Conservation (phyloP, 495 filamentous ascomycete genomes). For the Penicillium coffeae region DNA sequence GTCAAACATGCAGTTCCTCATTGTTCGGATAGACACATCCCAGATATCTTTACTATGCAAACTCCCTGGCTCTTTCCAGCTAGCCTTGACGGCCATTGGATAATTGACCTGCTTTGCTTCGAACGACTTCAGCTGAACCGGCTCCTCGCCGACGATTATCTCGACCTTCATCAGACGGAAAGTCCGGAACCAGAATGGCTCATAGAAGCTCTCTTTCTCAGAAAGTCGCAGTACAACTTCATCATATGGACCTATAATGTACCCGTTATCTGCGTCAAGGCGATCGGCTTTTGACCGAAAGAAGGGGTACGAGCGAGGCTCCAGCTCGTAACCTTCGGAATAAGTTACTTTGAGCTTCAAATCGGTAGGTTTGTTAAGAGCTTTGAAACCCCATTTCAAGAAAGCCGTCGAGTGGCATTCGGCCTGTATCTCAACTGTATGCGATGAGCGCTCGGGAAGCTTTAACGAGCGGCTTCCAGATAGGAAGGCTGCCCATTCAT, state of each 20-base stretch:
- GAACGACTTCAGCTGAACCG: slow-evolving; percentile 13
- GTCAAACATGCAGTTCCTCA: slow-evolving; percentile 40
- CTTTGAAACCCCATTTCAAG: slow-evolving; percentile 28
- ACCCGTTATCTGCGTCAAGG: slow-evolving; percentile 25
- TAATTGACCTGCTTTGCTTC: slow-evolving; percentile 30
- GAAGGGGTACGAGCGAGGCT: slow-evolving; percentile 36
- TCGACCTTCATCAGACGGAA: slow-evolving; percentile 31
- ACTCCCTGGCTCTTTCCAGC: slow-evolving; percentile 17
- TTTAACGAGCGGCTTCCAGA: slow-evolving; percentile 2
- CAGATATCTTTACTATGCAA: slow-evolving; percentile 22
- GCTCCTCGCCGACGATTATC: slow-evolving; percentile 18
- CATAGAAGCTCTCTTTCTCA: slow-evolving; percentile 13
- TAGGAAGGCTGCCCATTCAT: slow-evolving; percentile 21
- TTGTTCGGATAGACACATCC: slow-evolving; percentile 30
- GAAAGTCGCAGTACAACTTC: slow-evolving; percentile 20
- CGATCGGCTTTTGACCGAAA: slow-evolving; percentile 34
- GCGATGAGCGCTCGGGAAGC: slow-evolving; percentile 19
- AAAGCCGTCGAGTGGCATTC: slow-evolving; percentile 37
- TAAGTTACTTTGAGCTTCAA: slow-evolving; percentile 31
- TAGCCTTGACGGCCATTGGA: slow-evolving; percentile 28
- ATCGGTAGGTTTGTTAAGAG: slow-evolving; percentile 7
- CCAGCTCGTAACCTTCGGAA: slow-evolving; percentile 38
- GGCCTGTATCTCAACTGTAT: slow-evolving; percentile 33
- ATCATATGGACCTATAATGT: slow-evolving; percentile 34
- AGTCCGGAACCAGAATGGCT: slow-evolving; percentile 41